These are phyloP conservation scores for Rhizopogon hawkerae DNA, from an alignment of 1,284 basidiomycete genomes.

Conservation along the genomic window DNA sequence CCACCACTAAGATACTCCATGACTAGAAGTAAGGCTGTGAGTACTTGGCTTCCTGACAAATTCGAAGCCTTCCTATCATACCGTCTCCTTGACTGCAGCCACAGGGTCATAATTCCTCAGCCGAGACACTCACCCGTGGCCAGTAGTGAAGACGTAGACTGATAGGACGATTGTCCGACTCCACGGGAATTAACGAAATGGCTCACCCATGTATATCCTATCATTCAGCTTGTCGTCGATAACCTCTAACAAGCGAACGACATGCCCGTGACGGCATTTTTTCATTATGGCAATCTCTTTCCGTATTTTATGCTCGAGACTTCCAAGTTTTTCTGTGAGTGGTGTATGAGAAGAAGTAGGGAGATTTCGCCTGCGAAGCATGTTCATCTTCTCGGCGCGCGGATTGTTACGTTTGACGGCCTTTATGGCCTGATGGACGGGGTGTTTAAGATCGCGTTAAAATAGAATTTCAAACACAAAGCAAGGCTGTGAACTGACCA, in stretches of 20 bases:
- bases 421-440: constrained; percentile 65
- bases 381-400: constrained; percentile 48
- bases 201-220: constrained; percentile 89
- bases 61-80: constrained; percentile 21
- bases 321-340: constrained; percentile 53
- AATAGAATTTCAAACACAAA: background rate
- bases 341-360: constrained; percentile 44
- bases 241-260: constrained; percentile 89
- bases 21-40: constrained; percentile 41
- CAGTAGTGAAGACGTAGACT: constrained; percentile 18
- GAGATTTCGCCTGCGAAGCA: constrained; percentile 48
- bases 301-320: constrained; percentile 74
- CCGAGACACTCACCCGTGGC: constrained; percentile 14
- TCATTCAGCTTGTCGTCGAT: constrained; percentile 89
- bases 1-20: constrained; percentile 96
- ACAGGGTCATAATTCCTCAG: constrained; percentile 27
- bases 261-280: constrained; percentile 85
- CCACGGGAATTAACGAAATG: constrained; percentile 10
- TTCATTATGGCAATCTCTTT: constrained; percentile 98
- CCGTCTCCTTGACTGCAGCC: constrained; percentile 24
- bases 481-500: constrained; percentile 28
- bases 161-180: constrained; percentile 11
- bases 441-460: background rate
- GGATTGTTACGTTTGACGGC: constrained; percentile 59
- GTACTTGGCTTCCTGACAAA: constrained; percentile 7